phyloP scores from a whole-genome alignment of 495 filamentous ascomycete genomes.

The Hypoxylon fuscum region DNA sequence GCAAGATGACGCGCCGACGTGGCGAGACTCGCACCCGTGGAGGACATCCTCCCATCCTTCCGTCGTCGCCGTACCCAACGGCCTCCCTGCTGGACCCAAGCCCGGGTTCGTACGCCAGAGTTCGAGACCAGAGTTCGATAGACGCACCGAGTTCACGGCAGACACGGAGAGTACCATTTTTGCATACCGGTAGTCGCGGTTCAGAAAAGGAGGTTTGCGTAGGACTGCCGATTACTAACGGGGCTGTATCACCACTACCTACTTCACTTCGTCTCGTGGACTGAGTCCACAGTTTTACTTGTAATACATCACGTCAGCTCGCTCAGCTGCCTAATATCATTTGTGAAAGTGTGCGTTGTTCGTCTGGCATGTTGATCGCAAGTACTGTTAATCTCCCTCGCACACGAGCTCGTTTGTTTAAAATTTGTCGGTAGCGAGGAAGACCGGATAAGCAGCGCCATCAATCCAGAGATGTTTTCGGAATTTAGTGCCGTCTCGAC shows the following conservation, averaged over 20 bases:
- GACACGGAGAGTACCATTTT: conserved; percentile 35
- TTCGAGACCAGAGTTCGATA: conserved; percentile 4
- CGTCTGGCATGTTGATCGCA: not conserved
- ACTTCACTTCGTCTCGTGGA: conserved; percentile 29
- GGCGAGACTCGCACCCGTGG: conserved; percentile 39
- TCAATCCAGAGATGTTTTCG: not conserved
- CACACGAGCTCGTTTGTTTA: not conserved
- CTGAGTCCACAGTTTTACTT: conserved; percentile 27
- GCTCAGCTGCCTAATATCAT: conserved; percentile 25
- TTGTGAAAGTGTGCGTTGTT: conserved; percentile 9
- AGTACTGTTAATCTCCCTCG: not conserved
- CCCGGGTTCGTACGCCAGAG: conserved; percentile 8
- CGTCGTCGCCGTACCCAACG: conserved; percentile 9
- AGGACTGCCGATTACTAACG: conserved; percentile 9
- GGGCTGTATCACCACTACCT: conserved; percentile 11
- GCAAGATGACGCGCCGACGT: conserved; percentile 34
- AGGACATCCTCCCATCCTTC: conserved; percentile 29
- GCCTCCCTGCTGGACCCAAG: not conserved
- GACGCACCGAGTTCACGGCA: conserved; percentile 15
- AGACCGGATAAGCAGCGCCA: not conserved
- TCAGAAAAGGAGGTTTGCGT: not conserved
- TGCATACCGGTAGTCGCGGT: conserved; percentile 19
- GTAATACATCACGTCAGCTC: conserved; percentile 14
- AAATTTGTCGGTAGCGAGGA: not conserved
- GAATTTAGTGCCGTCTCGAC: not conserved